Conservation (phyloP, 345 rosid species). For the Euphorbia pulcherrima region DNA sequence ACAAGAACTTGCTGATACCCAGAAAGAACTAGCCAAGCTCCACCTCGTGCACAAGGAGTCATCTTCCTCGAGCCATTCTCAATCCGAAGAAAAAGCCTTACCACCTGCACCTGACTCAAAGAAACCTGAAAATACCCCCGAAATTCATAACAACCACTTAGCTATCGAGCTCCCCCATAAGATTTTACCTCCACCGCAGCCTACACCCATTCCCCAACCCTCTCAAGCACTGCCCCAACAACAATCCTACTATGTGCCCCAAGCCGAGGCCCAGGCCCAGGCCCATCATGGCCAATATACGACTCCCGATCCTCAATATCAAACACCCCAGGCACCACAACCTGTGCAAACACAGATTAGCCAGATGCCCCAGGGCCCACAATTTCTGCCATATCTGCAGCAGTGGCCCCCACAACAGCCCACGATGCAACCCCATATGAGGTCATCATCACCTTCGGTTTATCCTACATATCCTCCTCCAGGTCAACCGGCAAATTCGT, state of each 20-base stretch:
- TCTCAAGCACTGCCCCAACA: slow-evolving; percentile 55
- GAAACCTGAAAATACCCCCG: slow-evolving; percentile 53
- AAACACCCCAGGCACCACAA: slow-evolving; percentile 57
- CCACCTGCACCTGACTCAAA: slow-evolving; percentile 58
- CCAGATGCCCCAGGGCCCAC: slow-evolving; percentile 40
- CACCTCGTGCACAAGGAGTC: slow-evolving; percentile 87
- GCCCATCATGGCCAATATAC: slow-evolving; percentile 52
- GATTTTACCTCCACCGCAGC: slow-evolving; percentile 61
- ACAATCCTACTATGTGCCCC: slow-evolving; percentile 67
- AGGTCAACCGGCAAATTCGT: slow-evolving; percentile 50
- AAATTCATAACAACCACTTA: slow-evolving; percentile 69
- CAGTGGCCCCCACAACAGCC: slow-evolving; percentile 63
- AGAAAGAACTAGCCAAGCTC: slow-evolving; percentile 87
- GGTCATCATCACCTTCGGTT: slow-evolving; percentile 52
- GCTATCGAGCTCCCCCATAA: slow-evolving; percentile 92
- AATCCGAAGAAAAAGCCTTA: slow-evolving; percentile 64
- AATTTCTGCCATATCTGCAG: slow-evolving; percentile 66
- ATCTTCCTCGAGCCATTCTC: slow-evolving; percentile 60
- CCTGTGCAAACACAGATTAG: slow-evolving; percentile 51
- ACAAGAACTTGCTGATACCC: slow-evolving; percentile 93
- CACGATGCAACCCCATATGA: slow-evolving; percentile 56
- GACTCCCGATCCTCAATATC: slow-evolving; percentile 60
- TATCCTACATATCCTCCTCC: slow-evolving; percentile 57
- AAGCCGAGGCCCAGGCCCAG: slow-evolving; percentile 43
- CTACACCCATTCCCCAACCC: slow-evolving; percentile 36